Evolutionary conservation across 495 filamentous ascomycete species (phyloP), one percentile per base, ranked within the genome.

Genomic region (Aspergillus steynii): DNA sequence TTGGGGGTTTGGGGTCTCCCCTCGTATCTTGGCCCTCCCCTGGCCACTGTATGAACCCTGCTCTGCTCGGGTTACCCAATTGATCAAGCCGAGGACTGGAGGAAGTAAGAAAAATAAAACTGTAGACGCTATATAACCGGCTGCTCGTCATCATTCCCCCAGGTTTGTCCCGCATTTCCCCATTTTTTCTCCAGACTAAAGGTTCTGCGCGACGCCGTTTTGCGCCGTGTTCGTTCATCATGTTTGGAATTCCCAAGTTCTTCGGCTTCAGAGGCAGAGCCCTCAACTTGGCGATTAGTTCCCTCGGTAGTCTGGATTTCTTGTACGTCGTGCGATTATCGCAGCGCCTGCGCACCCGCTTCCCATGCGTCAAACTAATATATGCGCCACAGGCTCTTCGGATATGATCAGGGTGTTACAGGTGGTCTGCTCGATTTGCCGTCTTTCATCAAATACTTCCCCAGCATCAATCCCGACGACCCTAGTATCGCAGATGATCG

Each of bases 251-350:
- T 46, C 71, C 72, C 29, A 74, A 69, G 50, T 89, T 80, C 70
- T 86, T 88, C 57, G 88, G 88, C 67, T 83, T 85, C 59, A 79
- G 78, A 65, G 88, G 88, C 76, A 66, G 80, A 45, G 72, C 76
- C 71, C 81, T 90, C 49, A 89, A 89, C 64, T 76, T 85, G 66
- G 86, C 85, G 48, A 85, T 91, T 53, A 86, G 84, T 61, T 77
- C 84, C 8, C 81, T 90, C 47, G 87, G 86, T 53, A 87, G 87
- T 68, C 80, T 86, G 56, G 87, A 90, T 74, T 91, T 91, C 70
- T 71, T 89, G 71, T 75, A 70, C 53, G 63, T 34, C 37, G 26
- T 9, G 31, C 15, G 10, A 58, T 37, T 42, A 29, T n/a, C 50
- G 46, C 58, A 15, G 50, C 50, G 42, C 27, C 15, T 27, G 14